Evolutionary conservation across 257 asterid genomes (phyloP).

Genomic region (Plantago major): DNA sequence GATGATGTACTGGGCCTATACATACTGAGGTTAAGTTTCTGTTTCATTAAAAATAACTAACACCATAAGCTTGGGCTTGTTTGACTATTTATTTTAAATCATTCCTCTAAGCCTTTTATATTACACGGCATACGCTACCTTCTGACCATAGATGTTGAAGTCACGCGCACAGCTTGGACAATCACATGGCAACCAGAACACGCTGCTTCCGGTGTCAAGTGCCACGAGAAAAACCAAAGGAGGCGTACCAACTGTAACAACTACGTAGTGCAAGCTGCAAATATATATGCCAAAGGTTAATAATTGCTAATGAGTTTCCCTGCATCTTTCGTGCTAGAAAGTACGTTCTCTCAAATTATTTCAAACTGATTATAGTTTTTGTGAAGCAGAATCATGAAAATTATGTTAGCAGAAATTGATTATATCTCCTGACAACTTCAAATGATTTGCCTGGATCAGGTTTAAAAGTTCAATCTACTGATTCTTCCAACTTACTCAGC

Average conservation of each 20-base stretch:
- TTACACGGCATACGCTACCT: constrained; percentile 25
- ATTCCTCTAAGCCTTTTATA: neutral
- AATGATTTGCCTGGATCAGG: too few species aligned
- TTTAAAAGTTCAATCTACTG: too few species aligned
- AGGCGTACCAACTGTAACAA: constrained; percentile 80
- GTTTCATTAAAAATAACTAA: constrained; percentile 22
- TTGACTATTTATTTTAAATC: neutral
- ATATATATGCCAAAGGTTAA: neutral
- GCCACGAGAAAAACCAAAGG: constrained; percentile 62
- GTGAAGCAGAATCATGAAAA: too few species aligned
- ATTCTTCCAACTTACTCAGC: too few species aligned
- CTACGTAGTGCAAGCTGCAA: constrained; percentile 83
- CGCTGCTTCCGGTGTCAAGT: constrained; percentile 95
- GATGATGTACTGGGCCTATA: constrained; percentile 74
- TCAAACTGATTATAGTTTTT: too few species aligned
- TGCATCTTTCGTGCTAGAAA: neutral
- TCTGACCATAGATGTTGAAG: constrained; percentile 40
- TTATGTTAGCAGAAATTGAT: too few species aligned
- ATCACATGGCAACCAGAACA: constrained; percentile 95
- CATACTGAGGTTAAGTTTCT: constrained; percentile 52
- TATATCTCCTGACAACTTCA: too few species aligned
- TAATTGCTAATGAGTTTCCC: neutral
- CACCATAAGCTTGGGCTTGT: neutral
- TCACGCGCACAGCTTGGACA: constrained; percentile 53
- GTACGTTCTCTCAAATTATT: neutral